phyloP scores from a whole-genome alignment of 2,329 filamentous ascomycete genomes.

The Trichoderma endophyticum region DNA sequence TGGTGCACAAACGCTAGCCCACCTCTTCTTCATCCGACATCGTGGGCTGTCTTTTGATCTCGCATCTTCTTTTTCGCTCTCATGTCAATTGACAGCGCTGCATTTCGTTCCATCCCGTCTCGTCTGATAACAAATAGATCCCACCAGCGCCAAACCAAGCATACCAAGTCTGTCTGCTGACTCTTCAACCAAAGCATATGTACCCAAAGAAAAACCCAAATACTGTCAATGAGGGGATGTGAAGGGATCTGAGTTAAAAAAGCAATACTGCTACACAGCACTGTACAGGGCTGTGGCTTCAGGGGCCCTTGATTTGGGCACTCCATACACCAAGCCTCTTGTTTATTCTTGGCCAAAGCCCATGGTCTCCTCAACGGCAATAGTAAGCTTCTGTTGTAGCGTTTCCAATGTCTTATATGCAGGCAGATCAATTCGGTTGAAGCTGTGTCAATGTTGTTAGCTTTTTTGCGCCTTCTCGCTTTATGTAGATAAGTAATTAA shows the following conservation, averaged over 20 bases:
- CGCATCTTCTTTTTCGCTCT: background rate
- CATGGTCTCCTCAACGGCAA: constrained; percentile 97
- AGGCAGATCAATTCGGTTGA: constrained; percentile 94
- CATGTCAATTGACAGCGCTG: constrained; percentile 8
- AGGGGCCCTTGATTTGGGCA: background rate
- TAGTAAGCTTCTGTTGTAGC: constrained; percentile 85
- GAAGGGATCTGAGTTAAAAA: background rate
- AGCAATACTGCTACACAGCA: constrained; percentile 6
- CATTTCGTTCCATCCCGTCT: constrained; percentile 13
- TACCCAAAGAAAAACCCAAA: constrained; percentile 31
- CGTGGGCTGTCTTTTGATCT: background rate
- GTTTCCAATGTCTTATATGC: constrained; percentile 86
- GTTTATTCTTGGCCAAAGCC: constrained; percentile 93
- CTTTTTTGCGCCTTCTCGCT: background rate
- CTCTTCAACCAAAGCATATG: constrained; percentile 31
- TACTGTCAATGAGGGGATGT: constrained; percentile 16
- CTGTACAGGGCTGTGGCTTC: background rate
- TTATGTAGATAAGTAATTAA: background rate
- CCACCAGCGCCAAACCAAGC: constrained; percentile 36
- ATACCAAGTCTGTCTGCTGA: constrained; percentile 30
- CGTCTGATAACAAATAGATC: constrained; percentile 20
- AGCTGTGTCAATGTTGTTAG: constrained; percentile 53
- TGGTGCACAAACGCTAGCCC: background rate
- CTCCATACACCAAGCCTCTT: constrained; percentile 17
- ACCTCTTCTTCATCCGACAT: background rate